Evolutionary conservation across 192 early-diverging fungal genomes (phyloP).

Genomic region (Haplosporangium gracile): DNA sequence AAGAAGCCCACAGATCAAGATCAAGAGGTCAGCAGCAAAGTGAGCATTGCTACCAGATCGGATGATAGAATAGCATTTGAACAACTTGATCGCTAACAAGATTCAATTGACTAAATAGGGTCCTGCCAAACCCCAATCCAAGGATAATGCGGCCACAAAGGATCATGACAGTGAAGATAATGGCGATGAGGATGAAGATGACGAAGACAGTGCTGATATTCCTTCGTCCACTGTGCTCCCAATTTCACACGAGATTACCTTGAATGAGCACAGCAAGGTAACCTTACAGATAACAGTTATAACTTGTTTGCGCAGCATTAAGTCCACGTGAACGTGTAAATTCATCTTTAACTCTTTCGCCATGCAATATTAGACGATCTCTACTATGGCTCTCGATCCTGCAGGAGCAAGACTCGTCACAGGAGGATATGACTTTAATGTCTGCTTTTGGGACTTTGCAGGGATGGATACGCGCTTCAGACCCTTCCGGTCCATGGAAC

Average conservation of each 20-base stretch:
- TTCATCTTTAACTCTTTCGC: not conserved
- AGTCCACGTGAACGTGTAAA: not conserved
- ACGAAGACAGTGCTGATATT: conserved; percentile 62
- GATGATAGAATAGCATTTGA: not conserved
- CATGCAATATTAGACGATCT: conserved; percentile 68
- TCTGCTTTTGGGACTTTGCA: conserved; percentile 95
- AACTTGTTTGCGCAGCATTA: not conserved
- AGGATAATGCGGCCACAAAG: conserved; percentile 18
- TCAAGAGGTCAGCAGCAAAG: conserved; percentile 17
- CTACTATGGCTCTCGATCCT: conserved; percentile 86
- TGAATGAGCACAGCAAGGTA: conserved; percentile 78
- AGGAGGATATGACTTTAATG: conserved; percentile 83
- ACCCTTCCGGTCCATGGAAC: conserved; percentile 85
- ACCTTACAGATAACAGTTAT: not conserved
- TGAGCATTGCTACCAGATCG: not conserved
- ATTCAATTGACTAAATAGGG: not conserved
- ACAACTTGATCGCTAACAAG: not conserved
- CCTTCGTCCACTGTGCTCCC: conserved; percentile 62
- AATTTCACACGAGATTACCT: conserved; percentile 74
- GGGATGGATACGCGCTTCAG: conserved; percentile 83
- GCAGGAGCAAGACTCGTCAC: conserved; percentile 82
- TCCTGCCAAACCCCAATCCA: not conserved
- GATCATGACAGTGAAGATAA: conserved; percentile 52
- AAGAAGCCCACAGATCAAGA: conserved; percentile 55
- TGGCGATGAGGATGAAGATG: conserved; percentile 38